Percentiles rank a stretch among this genome's conserved stretches.
phyloP scores from a whole-genome alignment of 345 rosid genomes.

The Trapa incisa region DNA sequence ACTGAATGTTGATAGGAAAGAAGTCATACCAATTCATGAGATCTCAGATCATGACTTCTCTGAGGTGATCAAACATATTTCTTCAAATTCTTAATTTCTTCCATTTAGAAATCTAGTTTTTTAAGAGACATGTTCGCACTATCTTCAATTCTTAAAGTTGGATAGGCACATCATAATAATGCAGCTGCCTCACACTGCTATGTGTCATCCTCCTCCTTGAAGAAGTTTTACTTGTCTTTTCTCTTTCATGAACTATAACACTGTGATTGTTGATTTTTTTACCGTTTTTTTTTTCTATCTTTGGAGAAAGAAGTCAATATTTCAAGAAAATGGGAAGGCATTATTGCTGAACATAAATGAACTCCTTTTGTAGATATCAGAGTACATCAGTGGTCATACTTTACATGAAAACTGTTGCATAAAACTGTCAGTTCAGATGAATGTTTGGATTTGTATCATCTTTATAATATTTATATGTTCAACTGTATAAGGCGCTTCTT shows the following conservation, averaged over 20 bases:
- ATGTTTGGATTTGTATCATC: not conserved
- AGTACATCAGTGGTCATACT: not conserved
- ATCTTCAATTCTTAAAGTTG: not conserved
- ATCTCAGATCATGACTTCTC: constrained; percentile 82
- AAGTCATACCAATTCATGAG: constrained; percentile 54
- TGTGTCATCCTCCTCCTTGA: not conserved
- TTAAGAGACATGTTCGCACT: not conserved
- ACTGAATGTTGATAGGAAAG: constrained; percentile 59
- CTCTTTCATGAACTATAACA: not conserved
- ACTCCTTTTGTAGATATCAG: not conserved
- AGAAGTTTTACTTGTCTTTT: not conserved
- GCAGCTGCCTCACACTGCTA: not conserved
- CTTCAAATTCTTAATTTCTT: too few species aligned
- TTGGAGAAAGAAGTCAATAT: not conserved
- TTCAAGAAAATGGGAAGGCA: not conserved
- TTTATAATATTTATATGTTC: not conserved
- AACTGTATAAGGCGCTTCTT: not conserved
- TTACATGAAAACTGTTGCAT: not conserved
- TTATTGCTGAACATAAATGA: not conserved
- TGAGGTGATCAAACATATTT: constrained; percentile 40
- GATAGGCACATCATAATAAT: not conserved
- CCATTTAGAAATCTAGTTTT: not conserved
- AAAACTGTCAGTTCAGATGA: too few species aligned
- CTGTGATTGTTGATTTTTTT: not conserved
- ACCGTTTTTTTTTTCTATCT: not conserved